A percentile compares a stretch with the other conserved stretches of the same genome.
Conservation (phyloP, 371 early-diverging fungal genomes). For the Mortierella polycephala region DNA sequence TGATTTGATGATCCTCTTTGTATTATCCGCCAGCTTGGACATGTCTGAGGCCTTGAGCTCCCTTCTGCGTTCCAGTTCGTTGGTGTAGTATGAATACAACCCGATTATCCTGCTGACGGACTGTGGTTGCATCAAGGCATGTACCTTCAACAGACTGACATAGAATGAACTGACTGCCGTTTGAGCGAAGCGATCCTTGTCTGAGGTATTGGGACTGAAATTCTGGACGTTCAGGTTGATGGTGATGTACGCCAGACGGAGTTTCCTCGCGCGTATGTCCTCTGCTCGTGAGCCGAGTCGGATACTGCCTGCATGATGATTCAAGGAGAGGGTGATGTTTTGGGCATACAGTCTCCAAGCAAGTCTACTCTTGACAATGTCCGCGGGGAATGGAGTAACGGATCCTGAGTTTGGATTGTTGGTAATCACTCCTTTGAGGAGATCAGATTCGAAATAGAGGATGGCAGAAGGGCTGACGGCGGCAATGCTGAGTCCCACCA, state of each 20-base stretch:
- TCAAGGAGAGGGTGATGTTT: slow-evolving; percentile 69
- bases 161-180: slow-evolving; percentile 60
- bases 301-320: slow-evolving; percentile 61
- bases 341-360: slow-evolving; percentile 67
- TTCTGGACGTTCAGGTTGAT: slow-evolving; percentile 76
- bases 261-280: slow-evolving; percentile 56
- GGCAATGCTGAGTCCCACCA: slow-evolving; percentile 72
- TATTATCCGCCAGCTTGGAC: slow-evolving; percentile 70
- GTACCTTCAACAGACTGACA: slow-evolving; percentile 68
- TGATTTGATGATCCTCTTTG: slow-evolving; percentile 73
- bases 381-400: slow-evolving; percentile 17
- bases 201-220: slow-evolving; percentile 39
- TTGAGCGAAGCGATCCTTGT: slow-evolving; percentile 30
- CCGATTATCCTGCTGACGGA: slow-evolving; percentile 78
- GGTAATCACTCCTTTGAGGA: slow-evolving; percentile 69
- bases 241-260: slow-evolving; percentile 77
- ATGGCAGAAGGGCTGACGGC: slow-evolving; percentile 75
- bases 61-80: slow-evolving; percentile 69
- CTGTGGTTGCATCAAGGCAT: slow-evolving; percentile 82
- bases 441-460: slow-evolving; percentile 74
- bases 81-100: slow-evolving; percentile 73
- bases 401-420: slow-evolving; percentile 51
- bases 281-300: slow-evolving; percentile 47
- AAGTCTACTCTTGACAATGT: slow-evolving; percentile 32
- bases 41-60: slow-evolving; percentile 72